Evolutionary conservation across 225 moss, liverwort and hornwort species (phyloP).

Genomic region (Marchantia polymorpha): DNA sequence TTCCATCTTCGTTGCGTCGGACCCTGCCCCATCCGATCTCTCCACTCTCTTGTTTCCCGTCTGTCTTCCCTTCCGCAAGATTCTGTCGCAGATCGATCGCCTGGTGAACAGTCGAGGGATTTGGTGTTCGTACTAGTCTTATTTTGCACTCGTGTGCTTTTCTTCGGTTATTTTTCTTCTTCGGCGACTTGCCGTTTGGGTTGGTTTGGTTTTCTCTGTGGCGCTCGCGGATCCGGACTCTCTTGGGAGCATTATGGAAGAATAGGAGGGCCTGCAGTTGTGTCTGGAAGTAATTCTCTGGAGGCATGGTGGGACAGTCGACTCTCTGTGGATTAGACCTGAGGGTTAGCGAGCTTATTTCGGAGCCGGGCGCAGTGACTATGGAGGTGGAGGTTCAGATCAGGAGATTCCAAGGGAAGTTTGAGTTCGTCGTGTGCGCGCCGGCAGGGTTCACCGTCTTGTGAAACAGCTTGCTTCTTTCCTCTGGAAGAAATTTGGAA

Average conservation of each 20-base stretch:
- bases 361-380: too few relatives aligned
- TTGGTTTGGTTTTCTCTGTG: background rate
- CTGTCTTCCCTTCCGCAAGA: background rate
- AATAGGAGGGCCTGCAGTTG: background rate
- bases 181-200: background rate
- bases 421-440: background rate
- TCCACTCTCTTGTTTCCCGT: background rate
- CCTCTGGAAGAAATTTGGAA: background rate
- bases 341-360: background rate
- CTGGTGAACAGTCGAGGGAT: background rate
- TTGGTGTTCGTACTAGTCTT: background rate
- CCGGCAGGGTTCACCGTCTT: background rate
- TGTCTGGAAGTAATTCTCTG: background rate
- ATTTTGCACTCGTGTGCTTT: background rate
- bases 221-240: background rate
- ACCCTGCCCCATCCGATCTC: background rate
- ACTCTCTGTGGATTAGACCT: background rate
- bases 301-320: background rate
- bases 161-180: background rate
- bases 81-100: background rate
- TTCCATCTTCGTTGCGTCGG: background rate
- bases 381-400: constrained; percentile 3
- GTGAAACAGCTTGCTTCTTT: background rate
- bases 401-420: background rate
- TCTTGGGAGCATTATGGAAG: background rate